Evolutionary conservation across 2,329 filamentous ascomycete genomes (phyloP).

Genomic region (Trichoderma harzianum): DNA sequence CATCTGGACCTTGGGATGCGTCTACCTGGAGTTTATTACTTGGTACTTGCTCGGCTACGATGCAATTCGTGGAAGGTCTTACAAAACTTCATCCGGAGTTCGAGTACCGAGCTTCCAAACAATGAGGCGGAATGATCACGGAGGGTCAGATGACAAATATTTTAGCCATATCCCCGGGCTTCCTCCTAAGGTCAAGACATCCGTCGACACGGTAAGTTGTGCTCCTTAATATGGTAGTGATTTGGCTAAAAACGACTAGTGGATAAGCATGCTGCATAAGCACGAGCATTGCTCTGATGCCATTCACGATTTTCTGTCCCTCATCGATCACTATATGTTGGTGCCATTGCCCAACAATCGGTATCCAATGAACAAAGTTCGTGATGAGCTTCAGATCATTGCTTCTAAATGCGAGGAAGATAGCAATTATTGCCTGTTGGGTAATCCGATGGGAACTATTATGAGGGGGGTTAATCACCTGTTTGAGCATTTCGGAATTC

Average conservation of each 20-base stretch:
- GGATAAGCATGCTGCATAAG: not conserved
- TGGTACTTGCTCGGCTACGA: not conserved
- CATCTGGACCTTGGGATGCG: not conserved
- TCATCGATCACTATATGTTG: not conserved
- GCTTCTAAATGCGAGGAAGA: not conserved
- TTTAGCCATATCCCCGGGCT: not conserved
- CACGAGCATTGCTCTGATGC: not conserved
- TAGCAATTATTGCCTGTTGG: not conserved
- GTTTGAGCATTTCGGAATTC: fast-evolving
- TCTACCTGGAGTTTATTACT: not conserved
- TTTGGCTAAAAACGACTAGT: not conserved
- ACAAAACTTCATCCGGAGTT: not conserved
- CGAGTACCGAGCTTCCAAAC: not conserved
- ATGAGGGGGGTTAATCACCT: not conserved
- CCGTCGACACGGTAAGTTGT: not conserved
- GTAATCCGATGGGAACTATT: not conserved
- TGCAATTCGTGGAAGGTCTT: not conserved
- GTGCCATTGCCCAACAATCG: not conserved
- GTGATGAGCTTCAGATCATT: not conserved
- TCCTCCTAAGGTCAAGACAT: not conserved
- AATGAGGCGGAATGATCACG: not conserved
- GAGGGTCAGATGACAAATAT: not conserved
- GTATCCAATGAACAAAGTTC: not conserved
- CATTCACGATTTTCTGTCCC: not conserved
- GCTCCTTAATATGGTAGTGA: not conserved